A percentile compares a stretch with the other conserved stretches of the same genome.
phyloP scores from a whole-genome alignment of 805 yeast genomes.

The Yarrowia sp. region DNA sequence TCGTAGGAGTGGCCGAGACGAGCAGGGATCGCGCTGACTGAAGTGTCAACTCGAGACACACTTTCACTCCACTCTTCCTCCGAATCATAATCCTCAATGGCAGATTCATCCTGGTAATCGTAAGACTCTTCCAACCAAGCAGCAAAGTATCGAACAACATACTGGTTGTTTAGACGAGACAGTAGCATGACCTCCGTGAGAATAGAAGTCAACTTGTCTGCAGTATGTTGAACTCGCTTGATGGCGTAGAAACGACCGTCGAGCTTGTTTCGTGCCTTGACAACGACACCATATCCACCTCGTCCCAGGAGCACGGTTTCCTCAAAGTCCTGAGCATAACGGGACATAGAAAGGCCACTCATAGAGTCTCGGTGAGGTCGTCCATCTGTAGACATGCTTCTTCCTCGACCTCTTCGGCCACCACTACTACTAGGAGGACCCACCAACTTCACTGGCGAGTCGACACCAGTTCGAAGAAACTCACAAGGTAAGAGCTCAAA shows the following conservation, averaged over 20 bases:
- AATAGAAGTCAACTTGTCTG: constrained; percentile 73
- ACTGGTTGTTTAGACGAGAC: constrained; percentile 90
- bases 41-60: constrained; percentile 2
- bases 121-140: constrained; percentile 90
- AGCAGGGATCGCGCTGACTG: constrained; percentile 10
- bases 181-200: constrained; percentile 87
- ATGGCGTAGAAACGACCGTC: constrained; percentile 96
- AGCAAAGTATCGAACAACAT: constrained; percentile 92
- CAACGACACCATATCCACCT: constrained; percentile 98
- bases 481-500: constrained; percentile 79
- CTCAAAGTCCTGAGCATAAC: constrained; percentile 91
- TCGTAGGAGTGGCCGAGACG: background rate
- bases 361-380: constrained; percentile 25
- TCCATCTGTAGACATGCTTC: background rate
- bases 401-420: background rate
- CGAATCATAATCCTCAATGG: constrained; percentile 34
- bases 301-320: constrained; percentile 86
- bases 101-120: constrained; percentile 39
- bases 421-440: background rate
- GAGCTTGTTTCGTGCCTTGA: constrained; percentile 87
- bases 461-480: constrained; percentile 59
- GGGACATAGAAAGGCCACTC: constrained; percentile 39
- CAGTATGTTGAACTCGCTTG: constrained; percentile 81
- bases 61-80: constrained; percentile 28
- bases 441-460: background rate